Evolutionary conservation across 2,329 filamentous ascomycete species (phyloP), one percentile per base, ranked within the genome.

Genomic region (Hymenoscyphus infarciens): DNA sequence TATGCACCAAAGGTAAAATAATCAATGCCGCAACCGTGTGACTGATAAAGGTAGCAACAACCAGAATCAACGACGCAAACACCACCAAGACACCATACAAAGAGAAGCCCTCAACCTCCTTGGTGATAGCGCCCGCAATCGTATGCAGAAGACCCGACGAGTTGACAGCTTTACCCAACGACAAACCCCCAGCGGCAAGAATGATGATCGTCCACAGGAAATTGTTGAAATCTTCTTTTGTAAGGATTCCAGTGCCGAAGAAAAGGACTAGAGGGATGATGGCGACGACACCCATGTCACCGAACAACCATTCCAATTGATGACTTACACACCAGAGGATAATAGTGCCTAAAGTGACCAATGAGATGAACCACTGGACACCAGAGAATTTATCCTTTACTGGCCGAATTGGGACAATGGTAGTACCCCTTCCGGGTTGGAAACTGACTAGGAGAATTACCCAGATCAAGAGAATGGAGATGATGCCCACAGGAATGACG

Each of bases 151-250:
- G 82, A 1, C 95, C 95, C 0, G 94, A 98, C 0, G 91, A 95
- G 67, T 92, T 94, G 63, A 99, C 95, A 0, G 94, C 91, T 75
- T 96, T 97, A 62, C 95, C 95, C 0, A 99, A 86, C 1, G 92
- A 92, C 38, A 99, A 80, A 7, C 95, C 95, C 56, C 95, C 95
- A 0, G 95, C 94, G 0, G 95, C 95, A 22, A 99, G 87, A 72
- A 99, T 98, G 77, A 99, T 97, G 77, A 99, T 99, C 22, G 96
- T 99, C 95, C 95, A 99, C 45, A 97, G 89, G 77, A 99, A 99
- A 77, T 99, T 99, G 81, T 99, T 99, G 75, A 99, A 99, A 78
- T 99, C 95, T 77, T 98, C 95, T 78, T 98, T 99, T 57, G 93
- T 98, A 35, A 99, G 82, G 68, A 98, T 94, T 11, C 95, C 95